These are phyloP conservation scores for Iris pallida DNA, from an alignment of 116 monocot species.

Conservation along the genomic window DNA sequence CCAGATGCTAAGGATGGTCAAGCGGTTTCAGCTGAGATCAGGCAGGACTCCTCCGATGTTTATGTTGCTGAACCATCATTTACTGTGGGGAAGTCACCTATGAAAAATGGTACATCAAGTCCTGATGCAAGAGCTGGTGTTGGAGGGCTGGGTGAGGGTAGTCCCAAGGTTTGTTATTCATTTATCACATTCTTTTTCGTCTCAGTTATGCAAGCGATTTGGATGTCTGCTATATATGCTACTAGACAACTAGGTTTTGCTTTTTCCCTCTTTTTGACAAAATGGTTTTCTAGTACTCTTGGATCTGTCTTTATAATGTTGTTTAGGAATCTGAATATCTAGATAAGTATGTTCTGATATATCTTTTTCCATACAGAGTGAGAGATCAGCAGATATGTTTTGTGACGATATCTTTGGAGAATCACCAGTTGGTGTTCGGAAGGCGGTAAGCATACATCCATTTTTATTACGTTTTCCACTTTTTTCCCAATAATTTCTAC, in stretches of 20 bases:
- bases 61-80: conserved; percentile 46
- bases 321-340: background rate
- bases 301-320: background rate
- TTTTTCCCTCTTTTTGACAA: no score
- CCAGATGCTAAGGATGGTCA: background rate
- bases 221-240: background rate
- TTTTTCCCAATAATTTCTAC: no score
- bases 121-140: conserved; percentile 28
- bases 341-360: background rate
- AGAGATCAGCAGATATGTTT: conserved; percentile 92
- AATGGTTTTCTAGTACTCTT: no score
- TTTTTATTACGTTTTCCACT: no score
- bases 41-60: conserved; percentile 35
- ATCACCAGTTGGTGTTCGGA: conserved; percentile 75
- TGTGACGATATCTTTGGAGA: conserved; percentile 99
- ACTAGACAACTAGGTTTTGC: no score
- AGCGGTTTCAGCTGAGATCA: conserved; percentile 15
- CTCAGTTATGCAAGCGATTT: background rate
- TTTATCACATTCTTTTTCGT: background rate
- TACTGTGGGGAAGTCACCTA: conserved; percentile 62
- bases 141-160: conserved; percentile 70
- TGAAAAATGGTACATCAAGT: conserved; percentile 32
- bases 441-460: conserved; percentile 40
- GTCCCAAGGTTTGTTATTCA: conserved; percentile 68
- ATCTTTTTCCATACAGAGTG: conserved; percentile 54